phyloP scores from a whole-genome alignment of 169 alveolate species.

The Eimeria necatrix region DNA sequence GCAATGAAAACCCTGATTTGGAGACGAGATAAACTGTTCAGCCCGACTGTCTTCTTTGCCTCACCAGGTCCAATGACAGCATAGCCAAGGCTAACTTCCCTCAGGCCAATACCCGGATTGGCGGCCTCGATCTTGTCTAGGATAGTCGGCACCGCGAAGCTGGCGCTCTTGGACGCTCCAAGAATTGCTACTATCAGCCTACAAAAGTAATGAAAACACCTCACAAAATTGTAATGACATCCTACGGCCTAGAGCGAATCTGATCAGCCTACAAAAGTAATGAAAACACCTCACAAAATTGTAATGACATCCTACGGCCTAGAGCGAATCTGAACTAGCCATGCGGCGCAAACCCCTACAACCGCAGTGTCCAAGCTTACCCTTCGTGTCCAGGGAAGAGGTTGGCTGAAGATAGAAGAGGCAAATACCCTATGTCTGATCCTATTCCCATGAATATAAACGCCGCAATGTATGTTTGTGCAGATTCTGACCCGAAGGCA shows the following conservation, averaged over 20 bases:
- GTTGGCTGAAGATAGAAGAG: slow-evolving; percentile 78
- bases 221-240: background rate
- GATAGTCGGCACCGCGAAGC: slow-evolving; percentile 81
- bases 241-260: no score
- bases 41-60: background rate
- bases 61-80: slow-evolving; percentile 74
- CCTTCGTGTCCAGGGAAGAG: slow-evolving; percentile 82
- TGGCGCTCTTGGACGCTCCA: slow-evolving; percentile 82
- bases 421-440: slow-evolving; percentile 81
- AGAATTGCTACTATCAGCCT: slow-evolving; percentile 79
- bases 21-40: no score
- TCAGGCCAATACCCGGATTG: slow-evolving; percentile 23
- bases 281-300: background rate
- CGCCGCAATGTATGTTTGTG: slow-evolving; percentile 77
- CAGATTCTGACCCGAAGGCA: slow-evolving; percentile 65
- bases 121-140: slow-evolving; percentile 66
- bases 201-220: background rate
- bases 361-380: background rate
- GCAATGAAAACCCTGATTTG: background rate
- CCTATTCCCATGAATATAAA: slow-evolving; percentile 82
- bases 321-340: background rate
- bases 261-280: slow-evolving; percentile 51
- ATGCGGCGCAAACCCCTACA: background rate
- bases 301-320: no score
- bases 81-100: slow-evolving; percentile 74